phyloP scores from a whole-genome alignment of 208 protist species.

The Wallacemonas rigidus region DNA sequence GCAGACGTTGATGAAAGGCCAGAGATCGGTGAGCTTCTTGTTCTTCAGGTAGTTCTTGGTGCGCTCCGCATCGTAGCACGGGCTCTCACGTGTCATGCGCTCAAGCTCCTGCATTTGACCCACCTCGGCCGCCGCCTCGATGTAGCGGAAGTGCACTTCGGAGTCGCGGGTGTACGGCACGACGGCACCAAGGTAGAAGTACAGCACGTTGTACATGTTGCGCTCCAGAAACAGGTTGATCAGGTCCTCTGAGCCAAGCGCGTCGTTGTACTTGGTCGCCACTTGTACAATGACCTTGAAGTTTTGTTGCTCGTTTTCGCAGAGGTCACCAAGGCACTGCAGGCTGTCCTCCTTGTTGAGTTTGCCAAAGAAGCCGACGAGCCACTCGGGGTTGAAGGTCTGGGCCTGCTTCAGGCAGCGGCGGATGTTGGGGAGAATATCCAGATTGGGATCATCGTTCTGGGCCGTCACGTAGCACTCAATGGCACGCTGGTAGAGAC shows the following conservation, averaged over 20 bases:
- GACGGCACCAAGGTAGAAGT: slow-evolving; percentile 98
- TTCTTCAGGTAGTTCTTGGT: slow-evolving; percentile 99
- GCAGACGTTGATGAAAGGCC: slow-evolving; percentile 99
- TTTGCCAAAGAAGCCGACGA: slow-evolving; percentile 97
- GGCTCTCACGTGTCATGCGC: slow-evolving; percentile 98
- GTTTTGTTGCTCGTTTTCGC: slow-evolving; percentile 96
- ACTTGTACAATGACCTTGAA: slow-evolving; percentile 98
- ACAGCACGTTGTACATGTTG: slow-evolving; percentile 96
- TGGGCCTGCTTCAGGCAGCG: slow-evolving; percentile 96
- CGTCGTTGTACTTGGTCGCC: slow-evolving; percentile 98
- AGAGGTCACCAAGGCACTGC: slow-evolving; percentile 97
- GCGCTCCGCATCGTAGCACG: slow-evolving; percentile 97
- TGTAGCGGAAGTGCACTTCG: slow-evolving; percentile 99
- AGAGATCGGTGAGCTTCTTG: slow-evolving; percentile 97
- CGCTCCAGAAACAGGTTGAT: slow-evolving; percentile 97
- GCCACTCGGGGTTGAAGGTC: slow-evolving; percentile 93
- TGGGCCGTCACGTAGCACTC: slow-evolving; percentile 97
- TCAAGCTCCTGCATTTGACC: slow-evolving; percentile 98
- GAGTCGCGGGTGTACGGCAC: slow-evolving; percentile 96
- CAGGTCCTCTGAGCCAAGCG: slow-evolving; percentile 93
- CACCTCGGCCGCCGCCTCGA: slow-evolving; percentile 98
- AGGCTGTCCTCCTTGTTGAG: slow-evolving; percentile 95
- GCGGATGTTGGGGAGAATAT: slow-evolving; percentile 97
- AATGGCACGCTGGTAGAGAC: slow-evolving; percentile 97
- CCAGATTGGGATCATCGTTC: slow-evolving; percentile 72